phyloP scores from a whole-genome alignment of 257 asterid genomes.

The Rehmannia glutinosa region DNA sequence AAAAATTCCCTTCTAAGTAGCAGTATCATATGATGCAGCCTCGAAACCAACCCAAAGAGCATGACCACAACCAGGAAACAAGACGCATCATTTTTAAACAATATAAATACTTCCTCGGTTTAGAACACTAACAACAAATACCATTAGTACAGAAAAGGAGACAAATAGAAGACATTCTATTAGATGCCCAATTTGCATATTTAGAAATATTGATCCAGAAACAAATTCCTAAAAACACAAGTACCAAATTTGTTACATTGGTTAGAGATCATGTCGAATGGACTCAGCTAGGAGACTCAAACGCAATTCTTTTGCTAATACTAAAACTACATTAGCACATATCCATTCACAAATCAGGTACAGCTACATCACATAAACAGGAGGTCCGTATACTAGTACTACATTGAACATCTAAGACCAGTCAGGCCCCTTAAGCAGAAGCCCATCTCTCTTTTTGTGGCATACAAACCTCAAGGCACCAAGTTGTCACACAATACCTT shows the following conservation, averaged over 20 bases:
- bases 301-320: no score
- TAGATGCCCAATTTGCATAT: neutral
- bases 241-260: neutral
- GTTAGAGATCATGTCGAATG: conserved; percentile 10
- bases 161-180: neutral
- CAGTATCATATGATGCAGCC: conserved; percentile 10
- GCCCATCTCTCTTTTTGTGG: neutral
- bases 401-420: neutral
- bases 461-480: neutral
- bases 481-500: neutral
- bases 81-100: neutral
- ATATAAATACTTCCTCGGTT: neutral
- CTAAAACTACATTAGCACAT: neutral
- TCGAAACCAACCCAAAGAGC: neutral
- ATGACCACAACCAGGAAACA: neutral
- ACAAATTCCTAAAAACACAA: neutral
- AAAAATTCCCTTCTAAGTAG: conserved; percentile 16
- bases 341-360: neutral
- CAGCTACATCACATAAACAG: neutral
- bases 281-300: conserved; percentile 2
- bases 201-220: neutral
- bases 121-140: neutral
- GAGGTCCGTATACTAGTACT: neutral
- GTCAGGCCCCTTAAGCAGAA: neutral
- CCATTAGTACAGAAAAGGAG: neutral